Evolutionary conservation across 2,329 filamentous ascomycete genomes (phyloP), one percentile per base, ranked within the genome.

Genomic region (Xylariaceae sp.): DNA sequence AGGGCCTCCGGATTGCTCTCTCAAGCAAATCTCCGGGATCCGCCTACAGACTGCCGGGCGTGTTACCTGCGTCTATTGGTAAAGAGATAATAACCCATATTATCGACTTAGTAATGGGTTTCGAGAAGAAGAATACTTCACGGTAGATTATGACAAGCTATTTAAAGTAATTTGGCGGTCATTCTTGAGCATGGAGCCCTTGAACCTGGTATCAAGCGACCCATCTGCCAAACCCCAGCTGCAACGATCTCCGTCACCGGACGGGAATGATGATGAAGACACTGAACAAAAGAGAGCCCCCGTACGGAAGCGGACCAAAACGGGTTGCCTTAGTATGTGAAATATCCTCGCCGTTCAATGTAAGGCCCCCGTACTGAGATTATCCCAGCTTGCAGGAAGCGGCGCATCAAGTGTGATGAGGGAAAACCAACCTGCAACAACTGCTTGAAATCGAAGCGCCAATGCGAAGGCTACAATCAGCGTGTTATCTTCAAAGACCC

Each of bases 391-490:
- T 99, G 94, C 73, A 87, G 94, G 60, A 92, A 89, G 73, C 86
- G 94, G 51, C 88, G 94, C 59, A 97, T 99, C 72, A 99, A 97
- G 73, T 99, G 94, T 71, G 94, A 94, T 59, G 94, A 97, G 70
- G 89, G 90, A 65, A 82, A 87, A 48, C 89, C 89, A 30, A 87
- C 80, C 31, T 94, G 89, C 72, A 84, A 80, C 66, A 95, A 95
- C 67, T 95, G 89, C 72, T 84, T 88, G 73, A 94, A 92, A 67
- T 92, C 88, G 19, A 92, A 91, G 71, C 81, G 89, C 11, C 78
- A 84, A 61, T 95, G 89, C 69, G 88, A 94, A 70, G 89, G 89
- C 51, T 94, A 94, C 70, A 90, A 84, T 62, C 87, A 89, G 69
- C 82, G 87, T 46, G 84, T 94, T 51, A 78, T 90, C 56, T 94